Base-by-base conservation (phyloP, 2,329 filamentous ascomycete species). In the Exserohilum turcica region DNA sequence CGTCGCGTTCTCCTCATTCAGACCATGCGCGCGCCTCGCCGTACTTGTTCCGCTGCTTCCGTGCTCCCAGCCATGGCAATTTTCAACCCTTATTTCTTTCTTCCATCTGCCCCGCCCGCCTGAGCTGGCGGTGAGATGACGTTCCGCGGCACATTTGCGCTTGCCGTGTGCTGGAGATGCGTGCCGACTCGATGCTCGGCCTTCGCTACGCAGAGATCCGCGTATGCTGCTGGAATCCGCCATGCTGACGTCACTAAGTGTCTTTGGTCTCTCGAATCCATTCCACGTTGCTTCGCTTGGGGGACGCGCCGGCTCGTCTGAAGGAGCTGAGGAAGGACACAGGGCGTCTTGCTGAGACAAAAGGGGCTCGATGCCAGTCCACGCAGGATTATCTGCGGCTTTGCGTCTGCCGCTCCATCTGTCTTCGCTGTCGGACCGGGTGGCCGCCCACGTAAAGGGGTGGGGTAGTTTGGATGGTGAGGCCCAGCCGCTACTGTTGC, bases 1-100 rank as follows among this genome's bases (percentile, higher is more conserved):
- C 28, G 59, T 65, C 43, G 60, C 60, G 32, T 64, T 60, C 9
- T 55, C 52, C 52, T 65, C 63, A 13, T 64, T 60, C 33, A 58
- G 63, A 19, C 58, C 61, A 45, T 61, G 67, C 18, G 54, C 52
- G 40, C 57, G 57, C 31, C 43, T 47, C 24, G 31, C 29, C 10
- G 19, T 39, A 24, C 40, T 47, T 37, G 37, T 36, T 33, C 28
- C 46, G 21, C 32, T 32, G 16, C 19, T 33, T 24, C 38, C 44
- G 37, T 36, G 38, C 27, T 48, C 49, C 42, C 43, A 52, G 27
- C 50, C 54, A 19, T 43, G 40, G 29, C 37, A 40, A 33, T 49
- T 46, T 16, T 39, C 19, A 27, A 43, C 42, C 16, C 37, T 29
- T 28, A 15, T 33, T 33, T 54, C 33, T 19, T 48, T 19, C 19